A percentile compares a stretch with the other conserved stretches of the same genome.
Evolutionary conservation across 306 rosid species (phyloP).

Genomic region (Sicyos edulis): DNA sequence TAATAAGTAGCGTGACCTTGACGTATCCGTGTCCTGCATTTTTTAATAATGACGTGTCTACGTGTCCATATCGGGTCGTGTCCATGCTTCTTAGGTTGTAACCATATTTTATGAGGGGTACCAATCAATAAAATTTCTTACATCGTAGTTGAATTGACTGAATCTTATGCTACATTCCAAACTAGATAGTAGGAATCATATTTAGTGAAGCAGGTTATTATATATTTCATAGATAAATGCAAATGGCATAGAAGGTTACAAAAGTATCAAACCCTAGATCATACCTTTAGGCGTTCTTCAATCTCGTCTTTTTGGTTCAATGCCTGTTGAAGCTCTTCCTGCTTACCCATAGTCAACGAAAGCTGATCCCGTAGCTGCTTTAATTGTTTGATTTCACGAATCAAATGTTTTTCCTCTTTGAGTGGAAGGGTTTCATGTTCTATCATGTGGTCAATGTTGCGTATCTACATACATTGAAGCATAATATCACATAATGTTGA

Average conservation of each 20-base stretch:
- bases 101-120: constrained; percentile 19
- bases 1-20: too few relatives aligned
- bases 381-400: constrained; percentile 70
- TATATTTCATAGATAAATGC: neutral
- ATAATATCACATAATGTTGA: neutral
- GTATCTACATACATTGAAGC: constrained; percentile 40
- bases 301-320: constrained; percentile 47
- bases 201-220: neutral
- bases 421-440: constrained; percentile 75
- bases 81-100: too few relatives aligned
- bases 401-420: constrained; percentile 66
- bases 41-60: too few relatives aligned
- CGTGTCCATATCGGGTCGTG: too few relatives aligned
- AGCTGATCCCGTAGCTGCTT: constrained; percentile 67
- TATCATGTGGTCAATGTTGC: constrained; percentile 61
- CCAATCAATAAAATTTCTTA: constrained; percentile 22
- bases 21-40: too few relatives aligned
- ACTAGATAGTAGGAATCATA: neutral
- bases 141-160: neutral
- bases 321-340: constrained; percentile 53
- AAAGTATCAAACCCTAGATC: constrained; percentile 10
- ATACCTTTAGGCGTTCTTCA: constrained; percentile 59
- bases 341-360: constrained; percentile 45
- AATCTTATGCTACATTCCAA: neutral
- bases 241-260: neutral